phyloP scores from a whole-genome alignment of 768 basidiomycete species.

The Phaeotremella fagi region DNA sequence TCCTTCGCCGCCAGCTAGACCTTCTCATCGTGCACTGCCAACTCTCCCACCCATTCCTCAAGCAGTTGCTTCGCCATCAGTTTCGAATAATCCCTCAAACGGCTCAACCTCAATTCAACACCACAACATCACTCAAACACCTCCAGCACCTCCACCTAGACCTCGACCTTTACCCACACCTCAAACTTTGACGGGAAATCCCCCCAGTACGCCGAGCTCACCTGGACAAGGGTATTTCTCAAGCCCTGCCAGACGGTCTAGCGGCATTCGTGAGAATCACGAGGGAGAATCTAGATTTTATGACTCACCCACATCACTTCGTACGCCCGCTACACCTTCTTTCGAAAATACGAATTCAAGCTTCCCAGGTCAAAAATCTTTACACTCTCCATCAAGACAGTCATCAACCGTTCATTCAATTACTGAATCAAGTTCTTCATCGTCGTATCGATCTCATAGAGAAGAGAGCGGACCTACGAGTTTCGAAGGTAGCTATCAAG shows the following conservation, averaged over 20 bases:
- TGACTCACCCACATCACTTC: background rate
- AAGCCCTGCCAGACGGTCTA: background rate
- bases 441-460: background rate
- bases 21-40: conserved; percentile 15
- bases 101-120: no score
- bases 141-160: background rate
- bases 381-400: background rate
- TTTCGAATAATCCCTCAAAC: no score
- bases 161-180: background rate
- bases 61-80: no score
- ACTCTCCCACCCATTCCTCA: conserved; percentile 13
- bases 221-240: background rate
- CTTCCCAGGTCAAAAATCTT: background rate
- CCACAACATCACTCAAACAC: background rate
- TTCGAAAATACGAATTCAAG: background rate
- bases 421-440: no score
- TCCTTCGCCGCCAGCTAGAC: conserved; percentile 14
- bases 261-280: background rate
- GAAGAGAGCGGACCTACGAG: background rate
- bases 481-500: background rate
- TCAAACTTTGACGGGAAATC: no score
- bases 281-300: background rate
- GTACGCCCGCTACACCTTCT: background rate
- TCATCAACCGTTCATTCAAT: background rate
- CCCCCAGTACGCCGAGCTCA: no score